Percentiles rank a stretch among this genome's conserved stretches.
Evolutionary conservation across 129 eudicot species (phyloP).

Genomic region (Kitagawia praeruptora): DNA sequence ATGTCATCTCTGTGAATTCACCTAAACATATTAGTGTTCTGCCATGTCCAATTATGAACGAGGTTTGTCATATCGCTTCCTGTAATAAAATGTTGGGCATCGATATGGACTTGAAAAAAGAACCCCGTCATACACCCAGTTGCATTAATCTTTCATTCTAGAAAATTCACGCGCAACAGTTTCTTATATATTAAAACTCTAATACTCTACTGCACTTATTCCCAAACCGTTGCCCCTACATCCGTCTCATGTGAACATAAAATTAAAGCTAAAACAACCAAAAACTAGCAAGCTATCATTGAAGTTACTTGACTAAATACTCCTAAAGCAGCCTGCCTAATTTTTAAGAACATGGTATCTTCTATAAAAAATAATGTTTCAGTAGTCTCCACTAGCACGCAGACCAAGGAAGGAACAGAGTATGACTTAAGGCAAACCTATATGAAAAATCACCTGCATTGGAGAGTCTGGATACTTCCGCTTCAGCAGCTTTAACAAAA

Average conservation of each 20-base stretch:
- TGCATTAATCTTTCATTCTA: neutral
- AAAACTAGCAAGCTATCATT: neutral
- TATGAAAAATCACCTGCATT: conserved; percentile 53
- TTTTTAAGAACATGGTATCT: neutral
- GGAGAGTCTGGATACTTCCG: conserved; percentile 81
- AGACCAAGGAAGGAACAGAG: neutral
- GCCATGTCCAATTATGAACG: neutral
- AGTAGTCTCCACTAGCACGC: conserved; percentile 1
- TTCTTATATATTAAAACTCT: neutral
- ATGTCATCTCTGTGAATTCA: neutral
- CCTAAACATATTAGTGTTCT: neutral
- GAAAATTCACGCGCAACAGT: neutral
- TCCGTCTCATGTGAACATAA: neutral
- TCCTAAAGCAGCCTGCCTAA: neutral
- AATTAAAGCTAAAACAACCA: neutral
- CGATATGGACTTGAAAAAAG: neutral
- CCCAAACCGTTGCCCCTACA: neutral
- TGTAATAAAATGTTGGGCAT: neutral
- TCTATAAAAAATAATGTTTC: neutral
- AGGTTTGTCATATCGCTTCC: neutral
- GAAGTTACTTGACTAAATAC: neutral
- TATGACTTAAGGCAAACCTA: neutral
- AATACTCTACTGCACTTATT: neutral
- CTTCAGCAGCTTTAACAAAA: conserved; percentile 65
- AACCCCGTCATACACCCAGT: neutral